Evolutionary conservation across 2,329 filamentous ascomycete species (phyloP).

Genomic region (Teratosphaeriaceae sp.): DNA sequence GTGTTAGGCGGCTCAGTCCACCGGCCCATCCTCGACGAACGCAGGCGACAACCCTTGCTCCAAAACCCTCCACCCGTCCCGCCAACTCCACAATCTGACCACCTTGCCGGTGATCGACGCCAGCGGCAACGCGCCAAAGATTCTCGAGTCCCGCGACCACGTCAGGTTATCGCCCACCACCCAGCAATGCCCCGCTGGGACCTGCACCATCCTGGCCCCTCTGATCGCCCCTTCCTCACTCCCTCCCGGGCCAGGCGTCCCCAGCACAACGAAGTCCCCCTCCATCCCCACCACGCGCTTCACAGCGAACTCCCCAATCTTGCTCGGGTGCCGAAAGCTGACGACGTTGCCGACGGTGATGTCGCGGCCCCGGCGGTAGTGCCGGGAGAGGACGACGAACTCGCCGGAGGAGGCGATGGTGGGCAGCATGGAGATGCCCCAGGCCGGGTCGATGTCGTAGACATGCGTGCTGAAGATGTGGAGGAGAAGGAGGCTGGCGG

Average conservation of each 20-base stretch:
- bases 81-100: conserved; percentile 30
- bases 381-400: conserved; percentile 60
- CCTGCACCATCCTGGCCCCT: conserved; percentile 43
- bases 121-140: conserved; percentile 80
- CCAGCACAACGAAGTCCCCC: conserved; percentile 64
- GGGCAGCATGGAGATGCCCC: conserved; percentile 83
- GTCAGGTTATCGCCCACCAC: conserved; percentile 81
- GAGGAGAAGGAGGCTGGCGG: neutral
- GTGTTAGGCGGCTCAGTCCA: too few relatives aligned
- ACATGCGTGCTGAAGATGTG: conserved; percentile 46
- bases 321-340: conserved; percentile 66
- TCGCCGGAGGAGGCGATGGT: conserved; percentile 66
- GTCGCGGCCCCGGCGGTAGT: conserved; percentile 61
- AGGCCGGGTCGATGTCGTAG: conserved; percentile 52
- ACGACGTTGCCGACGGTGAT: conserved; percentile 78
- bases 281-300: conserved; percentile 63
- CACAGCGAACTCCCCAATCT: conserved; percentile 47
- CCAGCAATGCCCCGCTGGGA: conserved; percentile 90
- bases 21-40: conserved; percentile 6
- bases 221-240: conserved; percentile 57
- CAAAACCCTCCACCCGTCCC: conserved; percentile 9
- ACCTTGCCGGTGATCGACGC: conserved; percentile 80
- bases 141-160: conserved; percentile 77
- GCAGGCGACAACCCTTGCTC: conserved; percentile 13
- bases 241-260: conserved; percentile 47